Evolutionary conservation across 192 early-diverging fungal species (phyloP).

Genomic region (Entomortierella parvispora): DNA sequence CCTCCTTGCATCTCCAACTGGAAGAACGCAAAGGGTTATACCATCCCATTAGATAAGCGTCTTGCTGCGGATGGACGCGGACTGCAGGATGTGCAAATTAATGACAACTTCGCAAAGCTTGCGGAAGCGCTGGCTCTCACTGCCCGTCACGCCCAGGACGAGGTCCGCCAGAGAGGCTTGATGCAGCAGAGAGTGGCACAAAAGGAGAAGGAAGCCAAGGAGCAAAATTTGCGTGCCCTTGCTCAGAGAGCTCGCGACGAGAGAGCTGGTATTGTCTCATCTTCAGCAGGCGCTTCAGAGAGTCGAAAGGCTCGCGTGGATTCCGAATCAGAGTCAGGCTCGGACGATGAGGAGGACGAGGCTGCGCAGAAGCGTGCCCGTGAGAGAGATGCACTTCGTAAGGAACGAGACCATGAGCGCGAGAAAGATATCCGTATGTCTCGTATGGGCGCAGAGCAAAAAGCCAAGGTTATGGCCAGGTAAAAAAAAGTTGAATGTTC

Average conservation of each 20-base stretch:
- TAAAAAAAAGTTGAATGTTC: slow-evolving; percentile 38
- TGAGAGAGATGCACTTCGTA: slow-evolving; percentile 89
- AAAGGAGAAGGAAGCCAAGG: slow-evolving; percentile 95
- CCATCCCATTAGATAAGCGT: slow-evolving; percentile 98
- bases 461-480: slow-evolving; percentile 79
- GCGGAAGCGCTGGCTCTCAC: slow-evolving; percentile 94
- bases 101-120: slow-evolving; percentile 96
- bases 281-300: slow-evolving; percentile 9
- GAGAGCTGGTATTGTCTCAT: slow-evolving; percentile 51
- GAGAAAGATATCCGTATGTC: slow-evolving; percentile 88
- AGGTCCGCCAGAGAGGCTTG: slow-evolving; percentile 90
- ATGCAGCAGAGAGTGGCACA: slow-evolving; percentile 93
- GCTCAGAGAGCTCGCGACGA: slow-evolving; percentile 98
- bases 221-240: slow-evolving; percentile 85
- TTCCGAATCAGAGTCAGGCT: slow-evolving; percentile 49
- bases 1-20: slow-evolving; percentile 99
- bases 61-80: slow-evolving; percentile 97
- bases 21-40: slow-evolving; percentile 99
- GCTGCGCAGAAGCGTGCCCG: slow-evolving; percentile 55
- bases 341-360: slow-evolving; percentile 69
- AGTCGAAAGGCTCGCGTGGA: slow-evolving; percentile 12
- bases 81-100: slow-evolving; percentile 88
- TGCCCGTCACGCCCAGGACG: slow-evolving; percentile 92
- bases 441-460: slow-evolving; percentile 89
- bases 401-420: slow-evolving; percentile 84